Evolutionary conservation across 2,329 filamentous ascomycete species (phyloP), one percentile per base, ranked within the genome.

Genomic region (Neonectria coccinea): DNA sequence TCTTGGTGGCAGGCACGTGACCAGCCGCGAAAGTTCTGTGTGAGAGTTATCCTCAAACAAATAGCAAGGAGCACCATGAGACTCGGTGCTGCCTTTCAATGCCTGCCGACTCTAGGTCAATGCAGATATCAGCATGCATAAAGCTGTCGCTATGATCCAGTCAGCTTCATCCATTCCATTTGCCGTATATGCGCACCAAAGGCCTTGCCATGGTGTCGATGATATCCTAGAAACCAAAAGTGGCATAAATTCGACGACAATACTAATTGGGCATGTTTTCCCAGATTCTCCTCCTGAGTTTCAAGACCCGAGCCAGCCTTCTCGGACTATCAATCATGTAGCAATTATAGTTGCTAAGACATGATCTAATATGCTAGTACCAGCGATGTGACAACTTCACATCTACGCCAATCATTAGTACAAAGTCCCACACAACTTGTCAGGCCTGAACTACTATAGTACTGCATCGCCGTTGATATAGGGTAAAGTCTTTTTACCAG

Each of bases 1-100:
- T 20, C 4, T 20, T 31, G 58, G 10, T 31, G 8, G 4, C 31
- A 8, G 5, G 1, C 58, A 60, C 58, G 58, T 60, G 58, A 60
- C 22, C 11, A 10, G 11, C 31, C 29, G 16, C 25, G 22, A 41
- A 51, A 55, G 36, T 31, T 41, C 58, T 10, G 4, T 11, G 4
- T 8, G 5, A 20, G 39, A 1, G n/a, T 18, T n/a, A n/a, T 20
- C n/a, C 8, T 11, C 16, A 42, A 7, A 42, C 4, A 20, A 7
- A 42, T 4, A 20, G 2, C n/a, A 42, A 20, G 39, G n/a, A 18
- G 8, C 5, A 11, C 39, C 9, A 20, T 5, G n/a, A 42, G 39
- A 42, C n/a, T 42, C 4, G n/a, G 39, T 9, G 39, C 9, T 42
- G n/a, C 10, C n/a, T 8, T 20, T n/a, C 8, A 18, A 18, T 4